Base-by-base conservation (phyloP, 345 rosid species). In the Ceriops zippeliana region DNA sequence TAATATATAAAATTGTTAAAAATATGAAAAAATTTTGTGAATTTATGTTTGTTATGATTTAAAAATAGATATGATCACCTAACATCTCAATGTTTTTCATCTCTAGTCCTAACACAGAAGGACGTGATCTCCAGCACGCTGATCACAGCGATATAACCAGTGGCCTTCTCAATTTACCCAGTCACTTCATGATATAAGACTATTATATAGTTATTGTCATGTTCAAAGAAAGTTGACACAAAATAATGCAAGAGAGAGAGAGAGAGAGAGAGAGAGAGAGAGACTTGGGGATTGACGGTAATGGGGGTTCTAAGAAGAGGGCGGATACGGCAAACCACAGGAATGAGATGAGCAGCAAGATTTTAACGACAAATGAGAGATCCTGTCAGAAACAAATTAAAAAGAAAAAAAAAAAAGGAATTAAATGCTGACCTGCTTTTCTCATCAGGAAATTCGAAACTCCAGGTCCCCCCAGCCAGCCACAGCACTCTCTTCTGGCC, bases 291-390 rank as follows among this genome's bases (percentile, higher is more conserved):
- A 7, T 34, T 57, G 78, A n/a, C 70, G 66, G 78, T 58, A 59
- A 38, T 7, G 69, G 19, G 24, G 37, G 26, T 63, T 69, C 58
- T 28, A n/a, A n/a, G 58, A 54, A 26, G 1, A 31, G 32, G 28
- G n/a, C 9, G 21, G 56, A 47, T 58, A 63, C 20, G 49, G 74
- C 63, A 67, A 67, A 57, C 46, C 51, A 15, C 6, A 62, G 20
- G 27, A 34, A 56, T 65, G 64, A 21, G 35, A 42, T 10, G 22
- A 68, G 62, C 6, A 34, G 58, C 62, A 64, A 75, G 61, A 70
- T 76, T 72, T 72, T 58, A 71, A 71, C 73, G 76, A 76, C 73
- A 72, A 42, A 26, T 34, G 58, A 27, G 70, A 76, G 66, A 76
- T 76, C 54, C 42, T 67, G 76, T 72, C 76, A 72, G 80, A 72